Evolutionary conservation across 148 eudicot genomes (phyloP), one percentile per base, ranked within the genome.

Genomic region (Spergularia marina): DNA sequence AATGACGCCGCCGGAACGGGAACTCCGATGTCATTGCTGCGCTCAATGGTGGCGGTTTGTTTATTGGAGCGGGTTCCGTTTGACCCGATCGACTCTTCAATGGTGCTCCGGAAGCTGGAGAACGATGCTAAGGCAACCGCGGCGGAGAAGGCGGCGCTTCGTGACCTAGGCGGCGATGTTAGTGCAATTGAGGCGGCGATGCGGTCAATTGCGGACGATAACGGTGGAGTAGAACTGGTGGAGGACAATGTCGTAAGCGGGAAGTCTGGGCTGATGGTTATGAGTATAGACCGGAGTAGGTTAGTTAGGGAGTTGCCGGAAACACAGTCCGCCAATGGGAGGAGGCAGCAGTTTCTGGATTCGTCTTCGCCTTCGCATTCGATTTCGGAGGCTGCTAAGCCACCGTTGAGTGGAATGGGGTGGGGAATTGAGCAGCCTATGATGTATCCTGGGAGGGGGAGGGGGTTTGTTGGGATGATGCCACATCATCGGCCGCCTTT

Each of bases 41-140:
- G 97, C 59, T 84, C 89, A 0, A 84, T 93, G 92, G 90, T 93
- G 40, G 98, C 94, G 8, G 85, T 81, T 17, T 88, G 88, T 78
- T 86, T 93, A 82, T 17, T 91, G 75, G 97, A 89, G 75, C 87
- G 92, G 60, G 85, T 87, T 6, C 97, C 98, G 0, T 93, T 86
- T 47, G 77, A 61, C 9, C 85, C 89, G 0, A 91, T 91, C 2
- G 98, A 93, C 71, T 89, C 98, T 2, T 88, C 91, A 1, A 87
- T 90, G 8, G 86, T 93, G 78, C 72, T 91, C 81, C 83, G 91
- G 83, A 91, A 87, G 82, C 64, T 93, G 72, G 92, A 91, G 89
- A 91, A 88, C 65, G 87, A 86, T 70, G 72, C 79, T 34, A 47
- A 64, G 3, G 74, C 80, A 0, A 79, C 89, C 11, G 58, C 76